Conservation (phyloP, 306 rosid species). For the Trifolium repens region DNA sequence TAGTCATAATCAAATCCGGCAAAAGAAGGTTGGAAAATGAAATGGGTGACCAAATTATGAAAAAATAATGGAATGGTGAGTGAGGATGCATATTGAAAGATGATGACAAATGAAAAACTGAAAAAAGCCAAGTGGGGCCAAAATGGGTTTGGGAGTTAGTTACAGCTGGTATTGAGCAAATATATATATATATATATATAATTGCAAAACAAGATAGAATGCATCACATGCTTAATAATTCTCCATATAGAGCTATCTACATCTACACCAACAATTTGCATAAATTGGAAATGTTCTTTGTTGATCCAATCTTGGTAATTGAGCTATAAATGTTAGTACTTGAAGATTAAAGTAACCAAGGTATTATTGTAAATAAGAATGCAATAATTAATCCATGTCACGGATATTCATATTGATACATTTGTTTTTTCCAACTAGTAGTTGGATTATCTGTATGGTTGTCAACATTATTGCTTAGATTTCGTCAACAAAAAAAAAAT, state of each 20-base stretch:
- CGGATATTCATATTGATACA: conserved; percentile 39
- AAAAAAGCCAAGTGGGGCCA: conserved; percentile 46
- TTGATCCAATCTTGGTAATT: conserved; percentile 67
- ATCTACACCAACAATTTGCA: conserved; percentile 27
- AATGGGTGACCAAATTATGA: conserved; percentile 43
- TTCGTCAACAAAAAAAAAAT: too few species aligned
- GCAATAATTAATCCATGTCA: conserved; percentile 28
- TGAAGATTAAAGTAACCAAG: conserved; percentile 35
- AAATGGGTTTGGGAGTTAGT: conserved; percentile 47
- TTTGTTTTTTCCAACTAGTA: conserved; percentile 25
- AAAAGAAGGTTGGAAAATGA: conserved; percentile 53
- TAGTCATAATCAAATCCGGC: conserved; percentile 39
- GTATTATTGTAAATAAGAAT: conserved; percentile 38
- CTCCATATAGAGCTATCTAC: conserved; percentile 50
- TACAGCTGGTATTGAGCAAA: conserved; percentile 72
- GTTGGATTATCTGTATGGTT: conserved; percentile 40
- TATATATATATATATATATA: conserved; percentile 57
- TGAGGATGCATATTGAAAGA: conserved; percentile 42
- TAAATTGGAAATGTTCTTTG: conserved; percentile 50
- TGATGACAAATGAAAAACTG: neutral
- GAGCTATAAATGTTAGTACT: conserved; percentile 48
- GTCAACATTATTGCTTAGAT: conserved; percentile 43
- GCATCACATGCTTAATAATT: conserved; percentile 62
- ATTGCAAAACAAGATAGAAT: conserved; percentile 62
- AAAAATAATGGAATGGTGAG: conserved; percentile 48